Base-by-base conservation (phyloP, 192 early-diverging fungal genomes). In the Chytriomyces sp. region DNA sequence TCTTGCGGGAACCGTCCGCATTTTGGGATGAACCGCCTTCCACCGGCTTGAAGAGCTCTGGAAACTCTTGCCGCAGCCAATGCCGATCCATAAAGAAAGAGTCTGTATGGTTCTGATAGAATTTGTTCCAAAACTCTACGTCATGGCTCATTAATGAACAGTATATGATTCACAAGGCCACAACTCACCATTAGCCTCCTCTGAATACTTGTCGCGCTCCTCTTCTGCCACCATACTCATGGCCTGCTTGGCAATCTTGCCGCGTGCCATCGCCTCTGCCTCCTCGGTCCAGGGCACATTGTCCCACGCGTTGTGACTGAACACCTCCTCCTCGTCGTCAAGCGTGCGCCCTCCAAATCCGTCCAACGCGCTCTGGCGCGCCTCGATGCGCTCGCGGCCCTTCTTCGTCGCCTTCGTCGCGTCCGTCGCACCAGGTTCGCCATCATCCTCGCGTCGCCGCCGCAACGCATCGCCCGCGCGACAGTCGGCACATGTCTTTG, bases 261-360 rank as follows among this genome's bases (percentile, higher is more conserved):
- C 83, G 57, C 84, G 80, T 14, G 95, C 98, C 36, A 91, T 82
- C 30, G 86, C 55, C 73, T 91, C 87, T 68, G 95, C 93, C 52
- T 94, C 93, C 58, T 88, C 86, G 69, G 89, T 91, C 86, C 92
- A 95, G 59, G 93, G 92, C 22, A 91, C 94, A 66, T 98, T 92
- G 86, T 99, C 98, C 94, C 97, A 99, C 28, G 97, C 97, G 77
- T 98, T 99, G 74, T 93, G 89, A 39, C 88, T 85, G 73, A 91
- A 98, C 3, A 98, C 94, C 49, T 89, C 78, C 39, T 88, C 84
- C 39, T 91, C 88, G 70, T 91, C 70, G 8, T 62, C 61, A 60
- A 99, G 81, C 49, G 88, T 74, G 14, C 68, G 54, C 12, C 68
- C 68, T 39, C 68, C 68, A 34, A 70, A 70, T 57, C 55, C 54